Evolutionary conservation across 345 rosid genomes (phyloP).

Genomic region (Boechera stricta): DNA sequence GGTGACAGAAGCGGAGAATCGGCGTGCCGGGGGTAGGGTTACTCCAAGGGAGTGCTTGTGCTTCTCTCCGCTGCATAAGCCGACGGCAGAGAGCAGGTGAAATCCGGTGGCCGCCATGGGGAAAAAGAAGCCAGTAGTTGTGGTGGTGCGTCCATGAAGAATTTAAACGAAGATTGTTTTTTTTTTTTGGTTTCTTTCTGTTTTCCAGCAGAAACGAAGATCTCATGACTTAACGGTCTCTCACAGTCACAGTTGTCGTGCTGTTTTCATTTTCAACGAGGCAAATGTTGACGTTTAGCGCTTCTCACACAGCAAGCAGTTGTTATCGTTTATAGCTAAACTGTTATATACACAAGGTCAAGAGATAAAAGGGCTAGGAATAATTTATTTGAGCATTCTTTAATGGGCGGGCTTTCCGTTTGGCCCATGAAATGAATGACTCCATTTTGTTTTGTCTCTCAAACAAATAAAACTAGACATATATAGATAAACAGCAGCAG

Average conservation of each 20-base stretch:
- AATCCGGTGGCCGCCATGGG: slow-evolving; percentile 33
- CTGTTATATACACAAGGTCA: neutral
- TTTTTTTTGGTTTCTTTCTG: slow-evolving; percentile 1
- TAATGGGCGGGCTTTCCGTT: slow-evolving; percentile 4
- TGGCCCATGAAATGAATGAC: neutral
- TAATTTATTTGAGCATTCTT: neutral
- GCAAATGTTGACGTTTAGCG: neutral
- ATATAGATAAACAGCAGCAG: no score
- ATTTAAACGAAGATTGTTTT: neutral
- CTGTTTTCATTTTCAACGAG: neutral
- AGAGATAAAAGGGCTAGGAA: neutral
- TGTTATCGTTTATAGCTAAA: neutral
- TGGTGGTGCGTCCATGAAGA: slow-evolving; percentile 4
- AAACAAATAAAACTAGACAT: no score
- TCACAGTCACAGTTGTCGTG: neutral
- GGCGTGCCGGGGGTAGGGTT: slow-evolving; percentile 7
- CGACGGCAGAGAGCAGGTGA: slow-evolving; percentile 28
- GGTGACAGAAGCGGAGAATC: slow-evolving; percentile 27
- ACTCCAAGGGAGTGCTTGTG: slow-evolving; percentile 23
- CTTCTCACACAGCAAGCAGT: neutral
- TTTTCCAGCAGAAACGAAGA: slow-evolving; percentile 36
- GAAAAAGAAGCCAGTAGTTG: slow-evolving; percentile 19
- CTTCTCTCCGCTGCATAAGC: slow-evolving; percentile 14
- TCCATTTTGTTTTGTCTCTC: neutral
- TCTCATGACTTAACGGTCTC: slow-evolving; percentile 29